Base-by-base conservation (phyloP, 805 yeast genomes). In the Candida ovalis region DNA sequence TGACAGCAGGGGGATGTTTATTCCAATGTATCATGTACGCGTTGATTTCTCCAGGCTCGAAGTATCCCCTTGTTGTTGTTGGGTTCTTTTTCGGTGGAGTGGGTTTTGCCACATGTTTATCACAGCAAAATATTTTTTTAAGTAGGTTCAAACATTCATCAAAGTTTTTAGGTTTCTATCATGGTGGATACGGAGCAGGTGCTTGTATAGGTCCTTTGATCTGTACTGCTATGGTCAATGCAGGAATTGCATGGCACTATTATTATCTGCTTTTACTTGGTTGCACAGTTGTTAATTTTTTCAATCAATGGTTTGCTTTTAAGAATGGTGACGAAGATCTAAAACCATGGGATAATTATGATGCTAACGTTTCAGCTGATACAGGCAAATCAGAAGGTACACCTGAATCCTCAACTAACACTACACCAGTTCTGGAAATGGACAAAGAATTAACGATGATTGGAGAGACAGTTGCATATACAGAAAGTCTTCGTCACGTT, bases 121-220 rank as follows among this genome's bases (percentile, higher is more conserved):
- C 83, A 4, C 82, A 78, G 51, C 69, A 71, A 40, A 81, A 80
- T 56, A 73, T 80, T 17, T 80, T 78, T 53, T 50, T 80, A 18
- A 66, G 81, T 3, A 63, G 73, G 48, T 64, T 83, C 33, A 72
- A 72, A 22, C 78, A 80, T 49, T 74, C 80, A 43, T 80, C 85
- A 42, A 77, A 75, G 45, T 70, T 78, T 49, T 71, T 84, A 65
- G 87, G 91, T 1, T 62, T 72, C 23, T 69, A 78, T 49, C 94
- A 86, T 66, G 91, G 88, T 1, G 60, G 72, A 13, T 86, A 85
- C 62, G 95, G 95, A 1, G 55, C 80, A 2, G 90, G 91, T 2
- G 88, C 90, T 1, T 81, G 87, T 41, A 53, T 82, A 1, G 75
- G 88, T 2, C 91, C 95, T 2, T 74, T 87, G 18, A 60, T 82